These are phyloP conservation scores for Dissophora ornata DNA, from an alignment of 192 early-diverging fungal genomes.

Conservation along the genomic window DNA sequence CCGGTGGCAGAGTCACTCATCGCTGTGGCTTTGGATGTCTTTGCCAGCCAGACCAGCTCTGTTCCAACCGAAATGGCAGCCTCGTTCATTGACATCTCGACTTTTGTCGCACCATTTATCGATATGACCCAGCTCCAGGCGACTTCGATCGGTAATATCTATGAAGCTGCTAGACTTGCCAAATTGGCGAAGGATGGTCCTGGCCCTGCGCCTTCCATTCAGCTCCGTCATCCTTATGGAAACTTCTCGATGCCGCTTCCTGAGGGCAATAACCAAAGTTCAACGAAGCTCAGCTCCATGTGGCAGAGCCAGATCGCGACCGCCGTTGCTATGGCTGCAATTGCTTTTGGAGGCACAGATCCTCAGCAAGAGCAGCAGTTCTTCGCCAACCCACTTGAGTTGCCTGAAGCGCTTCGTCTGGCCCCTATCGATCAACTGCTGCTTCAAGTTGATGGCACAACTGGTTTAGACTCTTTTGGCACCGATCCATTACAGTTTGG, in stretches of 20 bases:
- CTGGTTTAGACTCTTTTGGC: conserved; percentile 29
- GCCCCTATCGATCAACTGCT: conserved; percentile 49
- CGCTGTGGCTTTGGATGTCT: conserved; percentile 49
- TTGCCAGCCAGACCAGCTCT: conserved; percentile 48
- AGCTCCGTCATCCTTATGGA: conserved; percentile 50
- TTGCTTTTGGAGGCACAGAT: conserved; percentile 47
- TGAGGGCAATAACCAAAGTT: conserved; percentile 37
- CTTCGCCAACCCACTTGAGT: conserved; percentile 50
- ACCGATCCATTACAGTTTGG: conserved; percentile 23
- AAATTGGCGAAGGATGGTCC: conserved; percentile 52
- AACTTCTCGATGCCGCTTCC: conserved; percentile 54
- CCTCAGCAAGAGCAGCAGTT: conserved; percentile 54
- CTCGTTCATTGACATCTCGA: conserved; percentile 52
- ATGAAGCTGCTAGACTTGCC: conserved; percentile 47
- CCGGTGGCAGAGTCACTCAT: conserved; percentile 51
- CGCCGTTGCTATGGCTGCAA: conserved; percentile 52
- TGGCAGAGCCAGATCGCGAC: conserved; percentile 53
- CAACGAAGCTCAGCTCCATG: conserved; percentile 45
- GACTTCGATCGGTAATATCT: conserved; percentile 47
- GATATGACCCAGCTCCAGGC: conserved; percentile 50
- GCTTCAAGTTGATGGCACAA: conserved; percentile 27
- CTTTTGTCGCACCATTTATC: conserved; percentile 49
- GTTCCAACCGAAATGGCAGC: conserved; percentile 53
- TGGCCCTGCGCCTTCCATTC: conserved; percentile 51
- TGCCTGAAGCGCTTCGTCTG: conserved; percentile 41